Evolutionary conservation across 2,329 filamentous ascomycete species (phyloP).

Genomic region (Diaporthe helianthi): DNA sequence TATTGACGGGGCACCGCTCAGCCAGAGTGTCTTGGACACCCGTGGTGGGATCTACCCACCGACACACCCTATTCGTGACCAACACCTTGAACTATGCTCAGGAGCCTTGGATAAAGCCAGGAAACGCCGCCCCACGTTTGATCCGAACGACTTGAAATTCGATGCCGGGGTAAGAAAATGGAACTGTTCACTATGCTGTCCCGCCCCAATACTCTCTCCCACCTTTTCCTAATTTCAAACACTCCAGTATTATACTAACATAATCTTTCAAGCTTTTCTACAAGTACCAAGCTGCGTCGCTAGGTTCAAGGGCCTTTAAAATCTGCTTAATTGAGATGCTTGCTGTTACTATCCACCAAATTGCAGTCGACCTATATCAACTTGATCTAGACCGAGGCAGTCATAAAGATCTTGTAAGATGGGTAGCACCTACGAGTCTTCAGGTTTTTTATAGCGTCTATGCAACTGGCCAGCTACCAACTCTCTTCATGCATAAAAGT

Average conservation of each 20-base stretch:
- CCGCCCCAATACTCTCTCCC: no score
- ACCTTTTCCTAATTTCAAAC: not conserved
- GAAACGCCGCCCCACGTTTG: not conserved
- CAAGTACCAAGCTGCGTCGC: conserved; percentile 38
- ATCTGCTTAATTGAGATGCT: conserved; percentile 43
- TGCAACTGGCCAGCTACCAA: conserved; percentile 33
- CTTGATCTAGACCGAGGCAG: conserved; percentile 37
- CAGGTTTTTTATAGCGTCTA: conserved; percentile 17
- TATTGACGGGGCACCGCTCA: conserved; percentile 1
- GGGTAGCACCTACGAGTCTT: conserved; percentile 37
- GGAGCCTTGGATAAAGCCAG: conserved; percentile 23
- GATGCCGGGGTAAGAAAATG: not conserved
- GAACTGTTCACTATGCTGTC: not conserved
- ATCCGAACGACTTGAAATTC: not conserved
- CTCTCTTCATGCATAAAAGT: conserved; percentile 40
- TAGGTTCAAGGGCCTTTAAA: conserved; percentile 40
- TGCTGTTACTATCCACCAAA: conserved; percentile 41
- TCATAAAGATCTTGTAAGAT: conserved; percentile 38
- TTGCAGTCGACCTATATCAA: conserved; percentile 40
- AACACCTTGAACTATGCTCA: conserved; percentile 30
- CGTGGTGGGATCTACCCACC: not conserved
- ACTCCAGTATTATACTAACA: not conserved
- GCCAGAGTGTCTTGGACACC: not conserved
- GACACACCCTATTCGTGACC: not conserved
- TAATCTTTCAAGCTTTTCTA: conserved; percentile 34